Evolutionary conservation across 2,329 filamentous ascomycete genomes (phyloP).

Genomic region (Fonsecaea monophora): DNA sequence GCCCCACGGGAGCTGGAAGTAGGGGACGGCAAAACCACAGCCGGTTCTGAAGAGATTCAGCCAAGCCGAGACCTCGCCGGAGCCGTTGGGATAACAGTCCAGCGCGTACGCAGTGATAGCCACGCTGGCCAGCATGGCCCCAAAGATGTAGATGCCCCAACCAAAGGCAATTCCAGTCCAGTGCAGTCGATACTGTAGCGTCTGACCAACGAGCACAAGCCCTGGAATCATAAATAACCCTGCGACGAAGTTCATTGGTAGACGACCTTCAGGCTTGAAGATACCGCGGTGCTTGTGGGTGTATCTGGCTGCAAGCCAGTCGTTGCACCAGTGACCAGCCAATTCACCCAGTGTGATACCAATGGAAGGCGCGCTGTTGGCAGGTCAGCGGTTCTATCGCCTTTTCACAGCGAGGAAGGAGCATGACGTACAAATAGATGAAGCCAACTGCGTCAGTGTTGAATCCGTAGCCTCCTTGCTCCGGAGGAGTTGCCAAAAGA

Average conservation of each 20-base stretch:
- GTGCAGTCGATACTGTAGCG: constrained; percentile 29
- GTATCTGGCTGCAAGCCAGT: constrained; percentile 1
- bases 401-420: neutral
- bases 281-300: constrained; percentile 3
- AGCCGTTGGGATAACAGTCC: constrained; percentile 61
- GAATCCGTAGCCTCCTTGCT: constrained; percentile 17
- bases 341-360: constrained; percentile 40
- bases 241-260: neutral
- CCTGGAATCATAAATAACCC: constrained; percentile 13
- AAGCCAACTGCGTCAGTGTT: neutral
- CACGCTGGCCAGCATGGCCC: constrained; percentile 43
- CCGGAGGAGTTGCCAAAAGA: constrained; percentile 2
- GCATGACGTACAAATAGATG: constrained; percentile 11
- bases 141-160: constrained; percentile 23
- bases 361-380: neutral
- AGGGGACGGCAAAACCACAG: constrained; percentile 55
- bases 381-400: neutral
- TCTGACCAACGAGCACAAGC: constrained; percentile 41
- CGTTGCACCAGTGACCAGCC: constrained; percentile 47
- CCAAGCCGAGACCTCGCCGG: constrained; percentile 60
- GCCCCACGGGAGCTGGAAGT: constrained; percentile 61
- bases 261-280: constrained; percentile 12
- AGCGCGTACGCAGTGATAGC: constrained; percentile 60
- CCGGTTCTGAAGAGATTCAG: constrained; percentile 57
- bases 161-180: constrained; percentile 9